Conservation (phyloP, 2,329 filamentous ascomycete genomes). For the Colletotrichum tropicicola region DNA sequence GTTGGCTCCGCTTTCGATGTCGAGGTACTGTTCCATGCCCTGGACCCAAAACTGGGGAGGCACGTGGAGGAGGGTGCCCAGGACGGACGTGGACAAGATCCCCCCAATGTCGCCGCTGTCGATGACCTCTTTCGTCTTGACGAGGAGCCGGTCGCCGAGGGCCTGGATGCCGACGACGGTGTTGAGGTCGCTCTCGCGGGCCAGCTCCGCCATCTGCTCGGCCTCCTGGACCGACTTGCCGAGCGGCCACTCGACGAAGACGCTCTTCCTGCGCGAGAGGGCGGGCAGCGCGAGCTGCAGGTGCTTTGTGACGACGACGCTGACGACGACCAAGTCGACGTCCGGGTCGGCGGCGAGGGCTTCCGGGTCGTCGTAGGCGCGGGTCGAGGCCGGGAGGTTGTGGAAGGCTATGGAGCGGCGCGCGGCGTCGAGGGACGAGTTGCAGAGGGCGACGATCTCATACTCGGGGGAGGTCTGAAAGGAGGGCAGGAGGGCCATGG, state of each 20-base stretch:
- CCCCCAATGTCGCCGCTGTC: slow-evolving; percentile 48
- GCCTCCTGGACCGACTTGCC: slow-evolving; percentile 49
- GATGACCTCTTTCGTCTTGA: slow-evolving; percentile 52
- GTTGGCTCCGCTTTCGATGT: slow-evolving; percentile 34
- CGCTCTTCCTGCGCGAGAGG: slow-evolving; percentile 57
- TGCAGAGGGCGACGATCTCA: slow-evolving; percentile 60
- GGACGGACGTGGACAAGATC: background rate
- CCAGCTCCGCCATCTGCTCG: slow-evolving; percentile 50
- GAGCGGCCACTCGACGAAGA: slow-evolving; percentile 68
- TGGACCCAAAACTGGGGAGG: slow-evolving; percentile 31
- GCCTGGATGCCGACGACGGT: slow-evolving; percentile 59
- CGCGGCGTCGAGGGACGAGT: slow-evolving; percentile 56
- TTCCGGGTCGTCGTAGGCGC: slow-evolving; percentile 59
- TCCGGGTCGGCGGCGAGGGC: slow-evolving; percentile 56
- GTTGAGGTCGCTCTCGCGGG: slow-evolving; percentile 46
- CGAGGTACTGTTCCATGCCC: slow-evolving; percentile 33
- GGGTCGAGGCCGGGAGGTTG: slow-evolving; percentile 48
- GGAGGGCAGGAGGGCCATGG: slow-evolving; percentile 65
- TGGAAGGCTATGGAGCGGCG: slow-evolving; percentile 52
- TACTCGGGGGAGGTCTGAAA: slow-evolving; percentile 51
- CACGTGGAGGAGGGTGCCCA: background rate
- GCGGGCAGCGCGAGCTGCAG: slow-evolving; percentile 53
- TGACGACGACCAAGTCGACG: slow-evolving; percentile 64
- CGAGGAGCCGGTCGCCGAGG: slow-evolving; percentile 46
- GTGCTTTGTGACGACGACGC: slow-evolving; percentile 64